A percentile compares a stretch with the other conserved stretches of the same genome.
These are phyloP conservation scores for Heteromeles arbutifolia DNA, from an alignment of 306 rosid genomes.

Conservation along the genomic window DNA sequence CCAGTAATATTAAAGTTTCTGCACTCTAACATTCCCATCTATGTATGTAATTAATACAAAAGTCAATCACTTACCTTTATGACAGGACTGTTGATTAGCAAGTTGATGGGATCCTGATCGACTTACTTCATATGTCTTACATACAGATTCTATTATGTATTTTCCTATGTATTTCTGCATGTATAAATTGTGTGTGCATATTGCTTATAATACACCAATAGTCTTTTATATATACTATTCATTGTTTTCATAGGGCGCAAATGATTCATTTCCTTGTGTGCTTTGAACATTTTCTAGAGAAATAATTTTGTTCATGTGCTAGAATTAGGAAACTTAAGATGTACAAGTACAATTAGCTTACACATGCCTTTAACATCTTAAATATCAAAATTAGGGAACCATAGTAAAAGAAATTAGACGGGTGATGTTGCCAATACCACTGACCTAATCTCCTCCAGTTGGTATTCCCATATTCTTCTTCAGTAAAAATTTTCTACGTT, in stretches of 20 bases:
- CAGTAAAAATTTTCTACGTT: neutral
- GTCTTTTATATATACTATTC: neutral
- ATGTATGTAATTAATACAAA: neutral
- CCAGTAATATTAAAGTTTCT: neutral
- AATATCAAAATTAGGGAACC: neutral
- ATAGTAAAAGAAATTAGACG: neutral
- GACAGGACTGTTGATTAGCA: neutral
- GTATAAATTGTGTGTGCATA: neutral
- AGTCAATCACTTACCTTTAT: neutral
- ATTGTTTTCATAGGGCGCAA: neutral
- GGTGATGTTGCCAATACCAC: neutral
- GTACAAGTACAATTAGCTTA: neutral
- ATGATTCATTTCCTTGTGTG: neutral
- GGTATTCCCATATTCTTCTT: neutral
- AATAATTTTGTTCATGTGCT: neutral
- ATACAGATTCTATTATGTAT: neutral
- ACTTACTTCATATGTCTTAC: neutral
- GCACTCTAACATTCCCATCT: neutral
- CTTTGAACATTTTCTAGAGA: neutral
- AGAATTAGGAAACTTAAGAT: neutral
- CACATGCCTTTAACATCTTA: neutral
- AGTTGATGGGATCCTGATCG: neutral
- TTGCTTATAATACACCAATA: neutral
- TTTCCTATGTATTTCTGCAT: neutral
- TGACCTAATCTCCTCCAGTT: neutral